These are phyloP conservation scores for Breynia disticha DNA, from an alignment of 441 rosid genomes.

Conservation along the genomic window DNA sequence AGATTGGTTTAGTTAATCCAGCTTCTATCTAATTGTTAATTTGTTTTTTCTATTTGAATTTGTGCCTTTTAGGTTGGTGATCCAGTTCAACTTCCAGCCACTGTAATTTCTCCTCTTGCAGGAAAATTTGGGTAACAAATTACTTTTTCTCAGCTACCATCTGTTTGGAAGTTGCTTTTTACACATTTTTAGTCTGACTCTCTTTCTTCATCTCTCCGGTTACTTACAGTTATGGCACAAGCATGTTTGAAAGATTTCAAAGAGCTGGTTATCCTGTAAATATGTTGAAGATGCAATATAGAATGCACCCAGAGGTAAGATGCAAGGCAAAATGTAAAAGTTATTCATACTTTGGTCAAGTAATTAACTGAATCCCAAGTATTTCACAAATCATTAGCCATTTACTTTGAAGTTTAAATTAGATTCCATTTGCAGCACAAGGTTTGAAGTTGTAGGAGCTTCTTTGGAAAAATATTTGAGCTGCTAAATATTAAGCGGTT, in stretches of 20 bases:
- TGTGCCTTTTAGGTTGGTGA: conserved; percentile 63
- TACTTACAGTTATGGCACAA: conserved; percentile 60
- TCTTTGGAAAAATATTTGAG: no score
- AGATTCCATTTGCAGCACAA: no score
- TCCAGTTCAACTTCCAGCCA: conserved; percentile 93
- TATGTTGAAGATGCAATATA: conserved; percentile 88
- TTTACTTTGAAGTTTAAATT: no score
- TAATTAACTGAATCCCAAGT: no score
- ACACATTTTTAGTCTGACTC: background rate
- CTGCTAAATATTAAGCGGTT: no score
- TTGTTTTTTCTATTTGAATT: conserved; percentile 1
- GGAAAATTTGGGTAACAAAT: conserved; percentile 53
- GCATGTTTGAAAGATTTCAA: conserved; percentile 93
- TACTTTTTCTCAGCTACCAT: background rate
- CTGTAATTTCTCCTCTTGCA: conserved; percentile 84
- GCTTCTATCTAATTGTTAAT: background rate
- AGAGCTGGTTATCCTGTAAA: conserved; percentile 90
- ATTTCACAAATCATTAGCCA: no score
- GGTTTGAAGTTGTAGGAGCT: no score
- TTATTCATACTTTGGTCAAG: no score
- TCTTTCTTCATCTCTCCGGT: conserved; percentile 4
- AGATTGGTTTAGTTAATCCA: background rate
- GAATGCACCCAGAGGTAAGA: conserved; percentile 96
- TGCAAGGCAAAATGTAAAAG: conserved; percentile 1
- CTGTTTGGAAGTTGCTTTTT: background rate